phyloP scores from a whole-genome alignment of 768 basidiomycete species.

The Gloeophyllum trabeum region DNA sequence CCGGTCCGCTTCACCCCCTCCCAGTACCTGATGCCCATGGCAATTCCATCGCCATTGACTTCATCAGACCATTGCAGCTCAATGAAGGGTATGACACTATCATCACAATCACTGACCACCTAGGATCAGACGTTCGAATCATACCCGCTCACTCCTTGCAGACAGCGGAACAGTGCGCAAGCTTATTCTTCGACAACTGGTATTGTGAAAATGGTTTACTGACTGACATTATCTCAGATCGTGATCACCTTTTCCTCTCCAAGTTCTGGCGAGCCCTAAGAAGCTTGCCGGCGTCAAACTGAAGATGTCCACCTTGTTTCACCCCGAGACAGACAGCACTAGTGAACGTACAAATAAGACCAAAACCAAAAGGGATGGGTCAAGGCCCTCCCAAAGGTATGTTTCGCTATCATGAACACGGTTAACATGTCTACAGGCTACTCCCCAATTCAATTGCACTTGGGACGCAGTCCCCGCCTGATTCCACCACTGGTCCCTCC shows the following conservation, averaged over 20 bases:
- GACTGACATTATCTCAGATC: slow-evolving; percentile 11
- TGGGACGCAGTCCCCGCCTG: slow-evolving; percentile 8
- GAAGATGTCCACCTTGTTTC: slow-evolving; percentile 10
- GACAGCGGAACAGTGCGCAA: slow-evolving; percentile 8
- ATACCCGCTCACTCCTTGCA: slow-evolving; percentile 1
- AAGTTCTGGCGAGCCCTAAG: slow-evolving; percentile 18
- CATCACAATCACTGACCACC: slow-evolving; percentile 3
- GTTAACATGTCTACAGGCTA: slow-evolving; percentile 13
- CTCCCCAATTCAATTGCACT: slow-evolving; percentile 11
- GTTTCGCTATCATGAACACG: slow-evolving; percentile 17
- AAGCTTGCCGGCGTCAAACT: slow-evolving; percentile 12
- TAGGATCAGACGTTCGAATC: slow-evolving; percentile 7
- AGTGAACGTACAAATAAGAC: slow-evolving; percentile 12
- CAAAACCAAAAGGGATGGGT: slow-evolving; percentile 12
- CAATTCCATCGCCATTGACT: slow-evolving; percentile 24
- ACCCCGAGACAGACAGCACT: slow-evolving; percentile 21
- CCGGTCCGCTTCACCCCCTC: slow-evolving; percentile 15
- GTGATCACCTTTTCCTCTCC: slow-evolving; percentile 18
- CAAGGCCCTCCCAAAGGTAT: background rate
- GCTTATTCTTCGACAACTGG: slow-evolving; percentile 3
- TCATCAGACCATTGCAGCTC: slow-evolving; percentile 19
- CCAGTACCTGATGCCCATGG: slow-evolving; percentile 17
- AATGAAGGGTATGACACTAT: slow-evolving; percentile 11
- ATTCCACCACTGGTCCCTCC: slow-evolving; percentile 14
- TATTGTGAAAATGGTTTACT: slow-evolving; percentile 8